Evolutionary conservation across 352 stramenopile species (phyloP).

Genomic region (Phytophthora pini): DNA sequence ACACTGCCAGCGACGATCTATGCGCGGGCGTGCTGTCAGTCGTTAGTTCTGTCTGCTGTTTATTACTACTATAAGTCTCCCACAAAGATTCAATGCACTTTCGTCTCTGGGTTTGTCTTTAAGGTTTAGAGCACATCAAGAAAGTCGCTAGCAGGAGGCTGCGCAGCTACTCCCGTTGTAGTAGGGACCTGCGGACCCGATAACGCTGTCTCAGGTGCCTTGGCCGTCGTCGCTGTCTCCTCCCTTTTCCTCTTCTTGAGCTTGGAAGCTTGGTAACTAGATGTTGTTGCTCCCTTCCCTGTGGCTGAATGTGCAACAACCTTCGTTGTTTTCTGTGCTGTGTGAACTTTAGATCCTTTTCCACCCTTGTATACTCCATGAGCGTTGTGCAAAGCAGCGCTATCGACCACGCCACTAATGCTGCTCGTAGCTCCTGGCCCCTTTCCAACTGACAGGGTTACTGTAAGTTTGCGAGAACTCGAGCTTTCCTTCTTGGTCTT

Average conservation of each 20-base stretch:
- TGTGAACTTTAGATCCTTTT: slow-evolving; percentile 40
- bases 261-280: slow-evolving; percentile 44
- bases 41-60: slow-evolving; percentile 35
- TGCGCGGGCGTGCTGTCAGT: slow-evolving; percentile 9
- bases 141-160: slow-evolving; percentile 50
- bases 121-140: slow-evolving; percentile 57
- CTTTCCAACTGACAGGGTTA: slow-evolving; percentile 50
- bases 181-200: slow-evolving; percentile 15
- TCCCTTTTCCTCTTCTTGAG: slow-evolving; percentile 68
- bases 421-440: slow-evolving; percentile 1
- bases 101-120: background rate
- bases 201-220: slow-evolving; percentile 20
- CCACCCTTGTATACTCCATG: slow-evolving; percentile 21
- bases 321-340: slow-evolving; percentile 35
- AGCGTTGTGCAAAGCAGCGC: slow-evolving; percentile 1
- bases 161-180: background rate
- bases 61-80: slow-evolving; percentile 47
- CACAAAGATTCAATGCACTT: slow-evolving; percentile 20
- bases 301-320: slow-evolving; percentile 3
- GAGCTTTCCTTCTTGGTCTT: slow-evolving; percentile 39
- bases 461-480: slow-evolving; percentile 52
- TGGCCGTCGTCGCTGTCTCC: slow-evolving; percentile 7
- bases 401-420: slow-evolving; percentile 23
- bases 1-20: background rate
- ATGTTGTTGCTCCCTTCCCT: slow-evolving; percentile 29